Base-by-base conservation (phyloP, 352 stramenopile genomes). In the Globisporangium heterothallicum region DNA sequence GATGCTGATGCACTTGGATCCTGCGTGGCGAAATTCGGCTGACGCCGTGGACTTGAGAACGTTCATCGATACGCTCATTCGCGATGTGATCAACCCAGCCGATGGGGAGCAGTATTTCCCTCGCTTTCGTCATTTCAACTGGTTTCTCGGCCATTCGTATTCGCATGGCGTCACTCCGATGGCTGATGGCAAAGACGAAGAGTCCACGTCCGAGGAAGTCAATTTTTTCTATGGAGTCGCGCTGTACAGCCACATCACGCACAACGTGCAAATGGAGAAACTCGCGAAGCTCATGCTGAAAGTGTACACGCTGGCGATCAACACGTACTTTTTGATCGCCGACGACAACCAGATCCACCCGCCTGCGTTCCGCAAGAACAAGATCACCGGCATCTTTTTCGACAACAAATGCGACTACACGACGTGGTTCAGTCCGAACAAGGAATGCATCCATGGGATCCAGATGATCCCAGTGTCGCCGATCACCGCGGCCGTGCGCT, bases 321-420 rank as follows among this genome's bases (percentile, higher is more conserved):
- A 80, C 47, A 85, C 74, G 9, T 88, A 86, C 57, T 88, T 88
- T 44, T 66, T 85, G 49, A 61, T 88, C 32, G 60, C 57, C 29
- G 65, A 75, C 29, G 56, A 51, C 18, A 76, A 70, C 22, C 19
- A 40, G 35, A 70, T 80, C 32, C 77, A 88, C 32, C 77, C 77
- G 9, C 58, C 61, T 3, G 52, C 36, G 19, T 88, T 86, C 46
- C 51, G 64, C 4, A 74, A 71, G 47, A 88, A 88, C 67, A 86
- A 86, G 44, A 73, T 88, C 34, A 85, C 73, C 18, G 77, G 77
- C 14, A 63, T 88, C 24, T 81, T 88, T 42, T 88, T 88, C 52
- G 77, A 86, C 57, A 86, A 86, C 67, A 88, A 88, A 46, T 80
- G 65, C 40, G 77, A 88, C 59, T 88, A 86, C 59, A 54, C 77